phyloP scores from a whole-genome alignment of 1,284 basidiomycete genomes.

The Somion occarium region DNA sequence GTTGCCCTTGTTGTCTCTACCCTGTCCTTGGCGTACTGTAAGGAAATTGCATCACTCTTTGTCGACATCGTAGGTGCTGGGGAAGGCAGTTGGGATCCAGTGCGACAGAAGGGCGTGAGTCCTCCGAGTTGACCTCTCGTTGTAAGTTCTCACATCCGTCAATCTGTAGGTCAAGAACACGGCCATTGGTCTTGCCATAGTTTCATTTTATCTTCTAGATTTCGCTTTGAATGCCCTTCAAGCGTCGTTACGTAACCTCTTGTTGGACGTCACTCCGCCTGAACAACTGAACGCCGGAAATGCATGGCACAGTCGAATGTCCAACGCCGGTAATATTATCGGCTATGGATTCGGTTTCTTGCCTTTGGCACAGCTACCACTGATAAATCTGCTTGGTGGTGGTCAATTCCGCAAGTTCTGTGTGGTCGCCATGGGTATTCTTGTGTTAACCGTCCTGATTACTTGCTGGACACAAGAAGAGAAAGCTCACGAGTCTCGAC shows the following conservation, averaged over 20 bases:
- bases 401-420: slow-evolving; percentile 96
- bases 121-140: not conserved
- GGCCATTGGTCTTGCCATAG: slow-evolving; percentile 83
- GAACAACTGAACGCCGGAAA: slow-evolving; percentile 89
- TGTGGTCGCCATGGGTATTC: slow-evolving; percentile 76
- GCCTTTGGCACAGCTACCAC: slow-evolving; percentile 71
- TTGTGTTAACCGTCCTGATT: slow-evolving; percentile 79
- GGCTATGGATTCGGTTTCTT: slow-evolving; percentile 91
- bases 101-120: slow-evolving; percentile 55
- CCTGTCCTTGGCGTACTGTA: slow-evolving; percentile 81
- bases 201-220: slow-evolving; percentile 90
- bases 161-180: slow-evolving; percentile 54
- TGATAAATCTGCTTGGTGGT: slow-evolving; percentile 82
- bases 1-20: slow-evolving; percentile 68
- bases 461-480: slow-evolving; percentile 85
- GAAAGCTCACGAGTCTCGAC: slow-evolving; percentile 47
- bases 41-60: slow-evolving; percentile 67
- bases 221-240: slow-evolving; percentile 95
- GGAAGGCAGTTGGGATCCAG: slow-evolving; percentile 88
- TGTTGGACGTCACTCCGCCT: slow-evolving; percentile 85
- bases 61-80: slow-evolving; percentile 78
- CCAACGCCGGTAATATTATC: slow-evolving; percentile 90
- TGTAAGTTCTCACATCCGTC: not conserved
- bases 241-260: slow-evolving; percentile 87
- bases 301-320: slow-evolving; percentile 98